These are phyloP conservation scores for Kalanchoe fedtschenkoi DNA, from an alignment of 164 flowering plant species.

Conservation along the genomic window DNA sequence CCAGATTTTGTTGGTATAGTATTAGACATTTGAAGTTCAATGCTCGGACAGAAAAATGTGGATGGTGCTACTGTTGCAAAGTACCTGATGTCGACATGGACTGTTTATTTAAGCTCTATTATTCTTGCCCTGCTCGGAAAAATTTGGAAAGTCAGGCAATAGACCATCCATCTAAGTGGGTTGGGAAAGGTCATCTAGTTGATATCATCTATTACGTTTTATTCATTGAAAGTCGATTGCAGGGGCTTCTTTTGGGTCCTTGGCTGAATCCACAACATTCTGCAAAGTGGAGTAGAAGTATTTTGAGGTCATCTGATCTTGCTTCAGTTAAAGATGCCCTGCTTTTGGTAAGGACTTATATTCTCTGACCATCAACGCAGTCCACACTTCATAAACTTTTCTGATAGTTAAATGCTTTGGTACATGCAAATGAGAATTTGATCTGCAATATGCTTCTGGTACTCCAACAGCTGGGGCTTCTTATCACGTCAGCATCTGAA, in stretches of 20 bases:
- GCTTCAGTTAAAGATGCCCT: conserved; percentile 42
- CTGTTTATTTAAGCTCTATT: conserved; percentile 48
- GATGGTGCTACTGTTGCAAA: conserved; percentile 88
- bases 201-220: conserved; percentile 44
- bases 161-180: conserved; percentile 24
- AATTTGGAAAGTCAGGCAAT: conserved; percentile 20
- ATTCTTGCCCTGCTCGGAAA: conserved; percentile 22
- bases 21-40: conserved; percentile 19
- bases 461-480: neutral
- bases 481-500: neutral
- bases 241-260: conserved; percentile 81
- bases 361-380: neutral
- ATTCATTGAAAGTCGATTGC: conserved; percentile 62
- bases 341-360: conserved; percentile 41
- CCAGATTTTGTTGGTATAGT: conserved; percentile 51
- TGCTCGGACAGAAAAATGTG: conserved; percentile 66
- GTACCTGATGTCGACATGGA: conserved; percentile 32
- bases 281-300: conserved; percentile 45
- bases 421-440: neutral
- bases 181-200: conserved; percentile 43
- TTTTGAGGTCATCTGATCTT: conserved; percentile 41
- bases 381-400: neutral
- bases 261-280: conserved; percentile 65
- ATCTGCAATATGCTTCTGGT: neutral
- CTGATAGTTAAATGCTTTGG: neutral